Evolutionary conservation across 305 asterid species (phyloP).

Genomic region (Solanum aculeatissimum): DNA sequence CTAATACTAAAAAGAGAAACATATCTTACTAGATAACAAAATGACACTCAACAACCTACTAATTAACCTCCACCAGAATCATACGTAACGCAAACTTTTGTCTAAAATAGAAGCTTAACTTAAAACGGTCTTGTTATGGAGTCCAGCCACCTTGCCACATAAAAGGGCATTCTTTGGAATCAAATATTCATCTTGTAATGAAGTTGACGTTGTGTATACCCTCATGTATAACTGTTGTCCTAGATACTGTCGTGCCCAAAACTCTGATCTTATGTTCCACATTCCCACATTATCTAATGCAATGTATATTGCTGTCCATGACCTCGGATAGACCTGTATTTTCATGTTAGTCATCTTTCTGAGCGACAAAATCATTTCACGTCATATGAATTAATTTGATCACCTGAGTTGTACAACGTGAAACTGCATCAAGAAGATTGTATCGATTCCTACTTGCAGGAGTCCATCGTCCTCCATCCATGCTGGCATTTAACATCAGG

Average conservation of each 20-base stretch:
- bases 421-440: constrained; percentile 51
- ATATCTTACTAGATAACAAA: not conserved
- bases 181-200: constrained; percentile 50
- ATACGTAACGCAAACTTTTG: not conserved
- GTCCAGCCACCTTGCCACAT: constrained; percentile 53
- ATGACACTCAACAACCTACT: not conserved
- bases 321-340: constrained; percentile 56
- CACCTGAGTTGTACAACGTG: constrained; percentile 35
- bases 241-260: constrained; percentile 63
- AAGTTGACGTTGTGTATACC: constrained; percentile 46
- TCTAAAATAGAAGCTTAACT: not conserved
- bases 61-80: not conserved
- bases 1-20: not conserved
- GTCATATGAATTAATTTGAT: not conserved
- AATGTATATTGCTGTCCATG: constrained; percentile 59
- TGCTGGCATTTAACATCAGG: not conserved
- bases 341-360: not conserved
- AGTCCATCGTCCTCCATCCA: constrained; percentile 34
- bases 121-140: constrained; percentile 43
- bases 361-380: not conserved
- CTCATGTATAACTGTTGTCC: constrained; percentile 63
- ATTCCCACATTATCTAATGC: constrained; percentile 66
- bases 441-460: constrained; percentile 27
- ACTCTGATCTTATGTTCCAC: constrained; percentile 69
- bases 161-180: constrained; percentile 64